Evolutionary conservation across 2,329 filamentous ascomycete genomes (phyloP).

Genomic region (Fusarium metavorans): DNA sequence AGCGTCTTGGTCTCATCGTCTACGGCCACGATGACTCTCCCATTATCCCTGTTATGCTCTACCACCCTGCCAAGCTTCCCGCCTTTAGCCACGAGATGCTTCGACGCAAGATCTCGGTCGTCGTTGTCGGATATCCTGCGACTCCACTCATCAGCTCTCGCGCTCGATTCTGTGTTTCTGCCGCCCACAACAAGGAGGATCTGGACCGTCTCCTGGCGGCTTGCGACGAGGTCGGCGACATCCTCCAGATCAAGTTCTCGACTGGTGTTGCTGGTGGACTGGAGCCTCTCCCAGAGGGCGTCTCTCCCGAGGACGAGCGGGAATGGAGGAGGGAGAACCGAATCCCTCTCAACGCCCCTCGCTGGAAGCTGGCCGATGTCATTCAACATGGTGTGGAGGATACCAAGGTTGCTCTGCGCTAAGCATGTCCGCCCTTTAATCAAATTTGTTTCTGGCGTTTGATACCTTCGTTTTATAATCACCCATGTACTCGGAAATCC

Average conservation of each 20-base stretch:
- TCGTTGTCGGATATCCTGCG: conserved; percentile 96
- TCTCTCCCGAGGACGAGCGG: conserved; percentile 78
- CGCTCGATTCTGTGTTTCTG: conserved; percentile 94
- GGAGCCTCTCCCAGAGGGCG: conserved; percentile 78
- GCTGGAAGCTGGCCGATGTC: conserved; percentile 89
- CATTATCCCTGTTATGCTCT: conserved; percentile 93
- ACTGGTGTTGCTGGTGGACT: conserved; percentile 92
- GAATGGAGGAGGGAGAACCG: conserved; percentile 73
- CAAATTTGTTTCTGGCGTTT: conserved; percentile 42
- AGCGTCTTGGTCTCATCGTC: conserved; percentile 95
- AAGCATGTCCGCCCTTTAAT: conserved; percentile 45
- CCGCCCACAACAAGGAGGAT: conserved; percentile 98
- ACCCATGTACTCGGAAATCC: conserved; percentile 21
- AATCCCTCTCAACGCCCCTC: conserved; percentile 78
- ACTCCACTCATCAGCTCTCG: conserved; percentile 95
- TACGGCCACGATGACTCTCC: conserved; percentile 98
- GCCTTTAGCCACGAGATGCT: conserved; percentile 99
- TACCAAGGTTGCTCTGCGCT: conserved; percentile 78
- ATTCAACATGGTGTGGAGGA: conserved; percentile 80
- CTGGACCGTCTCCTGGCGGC: conserved; percentile 89
- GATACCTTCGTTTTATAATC: conserved; percentile 35
- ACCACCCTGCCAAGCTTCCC: conserved; percentile 98
- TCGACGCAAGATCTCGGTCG: conserved; percentile 95
- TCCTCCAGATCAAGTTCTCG: conserved; percentile 97
- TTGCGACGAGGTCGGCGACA: conserved; percentile 92